Evolutionary conservation across 148 eudicot genomes (phyloP).

Genomic region (Dianthus caryophyllus): DNA sequence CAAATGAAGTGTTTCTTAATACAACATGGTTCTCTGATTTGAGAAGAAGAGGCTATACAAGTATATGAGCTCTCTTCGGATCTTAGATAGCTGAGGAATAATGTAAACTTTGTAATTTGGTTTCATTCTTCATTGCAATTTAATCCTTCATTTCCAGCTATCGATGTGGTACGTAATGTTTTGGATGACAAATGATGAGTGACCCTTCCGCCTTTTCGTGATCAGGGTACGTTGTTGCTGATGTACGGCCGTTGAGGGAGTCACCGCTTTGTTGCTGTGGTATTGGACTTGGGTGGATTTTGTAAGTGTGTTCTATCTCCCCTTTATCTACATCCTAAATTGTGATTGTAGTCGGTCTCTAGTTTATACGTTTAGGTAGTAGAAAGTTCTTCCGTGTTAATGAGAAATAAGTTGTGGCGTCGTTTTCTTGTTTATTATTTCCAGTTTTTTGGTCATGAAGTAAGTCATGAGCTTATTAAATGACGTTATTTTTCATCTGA

Average conservation of each 20-base stretch:
- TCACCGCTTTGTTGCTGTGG: constrained; percentile 79
- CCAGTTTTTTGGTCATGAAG: background rate
- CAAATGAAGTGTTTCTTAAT: too few species aligned
- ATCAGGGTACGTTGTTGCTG: constrained; percentile 63
- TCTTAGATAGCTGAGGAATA: too few species aligned
- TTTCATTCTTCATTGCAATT: too few species aligned
- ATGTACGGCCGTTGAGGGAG: constrained; percentile 50
- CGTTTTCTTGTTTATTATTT: background rate
- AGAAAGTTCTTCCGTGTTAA: background rate
- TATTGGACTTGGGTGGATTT: constrained; percentile 79
- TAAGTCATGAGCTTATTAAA: background rate
- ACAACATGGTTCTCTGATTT: too few species aligned
- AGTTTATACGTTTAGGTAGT: background rate
- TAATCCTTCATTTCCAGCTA: too few species aligned
- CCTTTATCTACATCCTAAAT: background rate
- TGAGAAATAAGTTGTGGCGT: background rate
- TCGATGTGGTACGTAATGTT: background rate
- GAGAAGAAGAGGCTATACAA: too few species aligned
- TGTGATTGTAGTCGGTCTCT: background rate
- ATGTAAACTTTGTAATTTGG: too few species aligned
- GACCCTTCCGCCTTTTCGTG: constrained; percentile 7
- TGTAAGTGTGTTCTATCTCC: constrained; percentile 46
- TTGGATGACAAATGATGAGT: constrained; percentile 1
- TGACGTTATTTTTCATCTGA: constrained; percentile 14
- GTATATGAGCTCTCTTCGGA: too few species aligned